These are phyloP conservation scores for Bassia scoparia DNA, from an alignment of 148 eudicot genomes.

Conservation along the genomic window DNA sequence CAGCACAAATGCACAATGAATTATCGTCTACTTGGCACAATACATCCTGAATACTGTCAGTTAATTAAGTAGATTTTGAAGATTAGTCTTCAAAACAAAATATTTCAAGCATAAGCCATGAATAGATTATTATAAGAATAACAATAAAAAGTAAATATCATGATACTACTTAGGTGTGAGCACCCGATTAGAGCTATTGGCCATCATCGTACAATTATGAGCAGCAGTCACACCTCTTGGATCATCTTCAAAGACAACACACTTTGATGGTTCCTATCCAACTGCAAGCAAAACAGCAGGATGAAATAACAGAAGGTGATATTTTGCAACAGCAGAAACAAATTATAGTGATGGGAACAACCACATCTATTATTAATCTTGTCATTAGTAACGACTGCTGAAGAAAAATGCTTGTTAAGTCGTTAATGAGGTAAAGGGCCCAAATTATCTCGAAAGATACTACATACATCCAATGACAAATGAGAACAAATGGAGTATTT, in stretches of 20 bases:
- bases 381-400: not conserved
- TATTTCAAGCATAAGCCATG: not conserved
- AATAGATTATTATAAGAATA: not conserved
- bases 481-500: not conserved
- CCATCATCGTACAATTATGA: conserved; percentile 99
- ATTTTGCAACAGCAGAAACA: not conserved
- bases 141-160: not conserved
- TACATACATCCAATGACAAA: not conserved
- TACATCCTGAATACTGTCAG: not conserved
- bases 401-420: not conserved
- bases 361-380: not conserved
- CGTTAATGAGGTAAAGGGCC: not conserved
- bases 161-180: conserved; percentile 88
- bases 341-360: not conserved
- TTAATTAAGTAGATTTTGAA: not conserved
- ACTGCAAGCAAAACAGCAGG: conserved; percentile 43
- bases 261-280: conserved; percentile 93
- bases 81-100: not conserved
- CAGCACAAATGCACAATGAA: not conserved
- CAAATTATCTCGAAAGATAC: not conserved
- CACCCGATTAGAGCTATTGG: conserved; percentile 81
- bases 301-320: not conserved
- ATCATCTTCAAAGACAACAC: conserved; percentile 92
- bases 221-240: conserved; percentile 97
- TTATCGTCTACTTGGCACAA: not conserved